Evolutionary conservation across 768 basidiomycete genomes (phyloP).

Genomic region (Tricholoma saponaceum): DNA sequence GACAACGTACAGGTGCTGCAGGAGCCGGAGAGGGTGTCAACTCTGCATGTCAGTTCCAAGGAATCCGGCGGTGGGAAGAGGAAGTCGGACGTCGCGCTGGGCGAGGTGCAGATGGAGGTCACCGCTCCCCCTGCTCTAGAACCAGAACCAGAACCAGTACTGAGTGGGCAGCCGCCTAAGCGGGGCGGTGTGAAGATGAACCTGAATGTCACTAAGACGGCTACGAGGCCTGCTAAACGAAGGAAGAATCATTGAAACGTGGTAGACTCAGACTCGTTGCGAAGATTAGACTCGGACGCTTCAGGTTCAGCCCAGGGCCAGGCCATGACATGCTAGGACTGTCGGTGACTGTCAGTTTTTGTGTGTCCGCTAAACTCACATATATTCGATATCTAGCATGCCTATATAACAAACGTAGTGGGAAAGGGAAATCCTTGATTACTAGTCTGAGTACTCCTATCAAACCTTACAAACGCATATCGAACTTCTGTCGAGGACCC

Average conservation of each 20-base stretch:
- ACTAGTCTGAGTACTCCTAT: too few relatives aligned
- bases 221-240: constrained; percentile 12
- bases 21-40: neutral
- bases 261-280: too few relatives aligned
- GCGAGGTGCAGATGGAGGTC: neutral
- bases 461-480: neutral
- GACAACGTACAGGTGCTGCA: neutral
- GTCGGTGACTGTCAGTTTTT: too few relatives aligned
- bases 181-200: neutral
- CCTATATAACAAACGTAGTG: too few relatives aligned
- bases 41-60: neutral
- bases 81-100: neutral
- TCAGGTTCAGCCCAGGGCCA: too few relatives aligned
- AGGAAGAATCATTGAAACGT: constrained; percentile 13
- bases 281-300: too few relatives aligned
- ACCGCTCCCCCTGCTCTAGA: neutral
- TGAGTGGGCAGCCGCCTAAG: neutral
- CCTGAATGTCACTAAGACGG: neutral
- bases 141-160: neutral
- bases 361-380: too few relatives aligned
- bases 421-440: too few relatives aligned
- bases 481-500: neutral
- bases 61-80: neutral
- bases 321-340: too few relatives aligned
- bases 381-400: too few relatives aligned